A percentile compares a stretch with the other conserved stretches of the same genome.
Conservation (phyloP, 2,329 filamentous ascomycete species). For the Trichoderma pleuroti region DNA sequence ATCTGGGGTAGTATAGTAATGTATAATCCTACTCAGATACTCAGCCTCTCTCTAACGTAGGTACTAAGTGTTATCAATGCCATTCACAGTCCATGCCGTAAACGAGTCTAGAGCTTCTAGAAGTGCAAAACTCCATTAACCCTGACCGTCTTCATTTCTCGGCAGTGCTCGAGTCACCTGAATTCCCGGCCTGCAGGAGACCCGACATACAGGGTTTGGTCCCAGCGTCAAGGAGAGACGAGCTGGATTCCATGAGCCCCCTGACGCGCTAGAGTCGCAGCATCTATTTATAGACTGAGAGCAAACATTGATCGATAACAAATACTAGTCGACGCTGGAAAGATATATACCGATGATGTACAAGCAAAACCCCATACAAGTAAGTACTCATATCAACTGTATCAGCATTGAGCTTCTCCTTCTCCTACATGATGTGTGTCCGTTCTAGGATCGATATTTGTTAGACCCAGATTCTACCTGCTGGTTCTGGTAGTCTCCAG, state of each 20-base stretch:
- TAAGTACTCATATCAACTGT: background rate
- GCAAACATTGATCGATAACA: background rate
- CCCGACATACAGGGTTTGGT: background rate
- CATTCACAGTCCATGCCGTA: background rate
- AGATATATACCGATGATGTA: background rate
- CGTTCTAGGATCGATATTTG: background rate
- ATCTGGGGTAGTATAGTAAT: no score
- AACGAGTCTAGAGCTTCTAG: background rate
- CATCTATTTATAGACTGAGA: background rate
- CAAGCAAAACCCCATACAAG: background rate
- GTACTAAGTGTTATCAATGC: background rate
- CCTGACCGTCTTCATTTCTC: background rate
- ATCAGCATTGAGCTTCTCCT: background rate
- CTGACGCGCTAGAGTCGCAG: background rate
- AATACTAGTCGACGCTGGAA: background rate
- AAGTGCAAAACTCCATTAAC: background rate
- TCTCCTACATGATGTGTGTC: background rate
- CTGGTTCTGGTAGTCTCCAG: background rate
- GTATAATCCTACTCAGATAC: background rate
- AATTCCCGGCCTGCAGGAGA: background rate
- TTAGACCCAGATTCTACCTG: background rate
- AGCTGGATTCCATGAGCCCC: background rate
- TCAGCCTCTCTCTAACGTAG: background rate
- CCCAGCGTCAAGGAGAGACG: background rate
- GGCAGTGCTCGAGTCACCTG: background rate